phyloP scores from a whole-genome alignment of 495 filamentous ascomycete species.

The Penicillium malachiteum region DNA sequence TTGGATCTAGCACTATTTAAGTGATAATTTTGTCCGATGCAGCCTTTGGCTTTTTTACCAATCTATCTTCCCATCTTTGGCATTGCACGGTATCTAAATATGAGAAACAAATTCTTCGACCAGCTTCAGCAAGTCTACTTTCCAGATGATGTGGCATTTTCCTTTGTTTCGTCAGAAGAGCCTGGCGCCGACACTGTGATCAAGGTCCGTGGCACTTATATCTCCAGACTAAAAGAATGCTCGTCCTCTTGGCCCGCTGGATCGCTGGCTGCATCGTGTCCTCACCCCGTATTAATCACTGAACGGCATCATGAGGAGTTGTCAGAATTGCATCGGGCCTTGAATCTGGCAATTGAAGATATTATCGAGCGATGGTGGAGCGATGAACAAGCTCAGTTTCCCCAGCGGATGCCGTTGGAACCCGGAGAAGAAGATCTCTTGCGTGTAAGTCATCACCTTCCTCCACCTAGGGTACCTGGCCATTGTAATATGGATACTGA shows the following conservation, averaged over 20 bases:
- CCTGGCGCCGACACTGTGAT: neutral
- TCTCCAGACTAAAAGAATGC: neutral
- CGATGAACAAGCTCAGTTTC: conserved; percentile 31
- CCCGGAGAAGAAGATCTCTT: conserved; percentile 33
- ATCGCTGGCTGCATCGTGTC: neutral
- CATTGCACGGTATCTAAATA: neutral
- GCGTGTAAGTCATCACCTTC: conserved; percentile 4
- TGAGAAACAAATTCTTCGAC: neutral
- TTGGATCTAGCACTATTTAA: too few relatives aligned
- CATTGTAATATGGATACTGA: conserved; percentile 2
- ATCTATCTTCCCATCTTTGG: neutral
- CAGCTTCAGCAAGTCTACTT: neutral
- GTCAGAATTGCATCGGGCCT: conserved; percentile 21
- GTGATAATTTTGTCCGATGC: too few relatives aligned
- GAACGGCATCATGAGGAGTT: conserved; percentile 16
- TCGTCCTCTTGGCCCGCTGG: conserved; percentile 1
- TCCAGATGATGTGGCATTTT: neutral
- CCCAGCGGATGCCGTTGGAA: conserved; percentile 39
- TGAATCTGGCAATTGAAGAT: conserved; percentile 33
- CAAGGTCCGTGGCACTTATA: neutral
- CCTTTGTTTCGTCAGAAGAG: neutral
- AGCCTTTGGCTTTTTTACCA: too few relatives aligned
- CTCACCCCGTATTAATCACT: conserved; percentile 19
- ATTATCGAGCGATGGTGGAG: conserved; percentile 46
- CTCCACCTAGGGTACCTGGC: neutral